These are phyloP conservation scores for Pythium inflatum DNA, from an alignment of 352 stramenopile genomes.

Conservation along the genomic window DNA sequence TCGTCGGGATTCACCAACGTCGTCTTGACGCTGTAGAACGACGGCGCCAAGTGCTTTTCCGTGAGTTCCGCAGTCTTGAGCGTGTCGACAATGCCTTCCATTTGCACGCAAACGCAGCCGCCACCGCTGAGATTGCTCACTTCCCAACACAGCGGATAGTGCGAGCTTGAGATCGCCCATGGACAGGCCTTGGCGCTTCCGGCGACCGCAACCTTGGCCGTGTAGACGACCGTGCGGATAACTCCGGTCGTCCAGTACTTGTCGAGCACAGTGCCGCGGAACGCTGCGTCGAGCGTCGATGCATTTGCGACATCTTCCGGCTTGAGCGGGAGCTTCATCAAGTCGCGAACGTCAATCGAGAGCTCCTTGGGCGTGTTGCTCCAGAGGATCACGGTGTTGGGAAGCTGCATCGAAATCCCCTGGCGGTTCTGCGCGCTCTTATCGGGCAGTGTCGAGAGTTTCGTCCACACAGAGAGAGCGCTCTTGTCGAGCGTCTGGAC, in stretches of 20 bases:
- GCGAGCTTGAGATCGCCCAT: conserved; percentile 12
- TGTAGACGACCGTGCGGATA: not conserved
- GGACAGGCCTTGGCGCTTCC: not conserved
- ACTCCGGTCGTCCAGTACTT: conserved; percentile 1
- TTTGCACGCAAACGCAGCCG: conserved; percentile 7
- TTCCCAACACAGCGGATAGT: conserved; percentile 15
- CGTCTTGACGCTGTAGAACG: not conserved
- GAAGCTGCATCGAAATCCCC: not conserved
- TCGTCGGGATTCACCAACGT: not conserved
- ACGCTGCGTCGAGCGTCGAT: not conserved
- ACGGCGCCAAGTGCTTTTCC: not conserved
- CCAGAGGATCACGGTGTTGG: not conserved
- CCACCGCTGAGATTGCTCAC: no score
- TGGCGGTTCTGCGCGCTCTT: not conserved
- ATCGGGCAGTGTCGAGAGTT: not conserved
- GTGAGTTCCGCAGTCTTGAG: not conserved
- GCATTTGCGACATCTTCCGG: not conserved
- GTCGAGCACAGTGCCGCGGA: not conserved
- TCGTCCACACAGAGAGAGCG: not conserved
- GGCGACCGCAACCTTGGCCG: no score
- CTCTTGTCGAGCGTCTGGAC: not conserved
- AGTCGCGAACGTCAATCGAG: not conserved
- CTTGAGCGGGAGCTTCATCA: not conserved
- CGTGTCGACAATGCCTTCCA: not conserved
- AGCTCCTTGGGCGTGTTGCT: conserved; percentile 12